Base-by-base conservation (phyloP, 768 basidiomycete species). In the Astraeus odoratus region DNA sequence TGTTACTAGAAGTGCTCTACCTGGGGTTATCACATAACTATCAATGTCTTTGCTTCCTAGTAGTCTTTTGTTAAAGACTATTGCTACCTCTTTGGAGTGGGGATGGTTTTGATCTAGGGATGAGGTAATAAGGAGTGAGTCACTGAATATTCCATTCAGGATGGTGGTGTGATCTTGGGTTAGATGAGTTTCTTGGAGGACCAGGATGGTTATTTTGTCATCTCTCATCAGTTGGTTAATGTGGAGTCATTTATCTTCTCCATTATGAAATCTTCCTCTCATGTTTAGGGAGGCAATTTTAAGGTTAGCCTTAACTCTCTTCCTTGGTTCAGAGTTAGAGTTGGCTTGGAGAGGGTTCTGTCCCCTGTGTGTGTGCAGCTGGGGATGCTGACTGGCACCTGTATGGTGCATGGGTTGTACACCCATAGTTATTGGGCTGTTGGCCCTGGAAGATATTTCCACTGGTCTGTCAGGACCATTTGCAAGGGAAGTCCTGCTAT, bases 11-110 rank as follows among this genome's bases (percentile, higher is more conserved):
- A 62, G 12, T 10, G 61, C 68, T 47, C 61, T 45, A 1, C 65
- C 67, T n/a, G 56, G 63, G 0, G 64, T 44, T 23, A 69, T 4
- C 19, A 37, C 41, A 9, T 12, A 2, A 1, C 8, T 8, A 13
- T 24, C 1, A 8, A 34, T 24, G n/a, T 38, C 16, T 1, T 43
- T 15, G 2, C 10, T 37, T 5, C 49, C 43, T 5, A 55, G 56
- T 3, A 57, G 22, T 8, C 52, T 27, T 49, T 61, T 69, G 42
- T 70, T 68, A 9, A 71, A 38, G 0, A 67, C 51, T 2, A 69
- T 46, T 1, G 67, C 69, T 5, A 69, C 57, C 27, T 67, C 68
- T 47, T 12, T 27, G 5, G 43, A 6, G 15, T 18, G 7, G 13
- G 15, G 15, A 12, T 12, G 23, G 34, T 3, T 18, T 4, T 8